Percentiles rank a stretch among this genome's conserved stretches.
Evolutionary conservation across 2,329 filamentous ascomycete genomes (phyloP).

Genomic region (Penicillium decumbens): DNA sequence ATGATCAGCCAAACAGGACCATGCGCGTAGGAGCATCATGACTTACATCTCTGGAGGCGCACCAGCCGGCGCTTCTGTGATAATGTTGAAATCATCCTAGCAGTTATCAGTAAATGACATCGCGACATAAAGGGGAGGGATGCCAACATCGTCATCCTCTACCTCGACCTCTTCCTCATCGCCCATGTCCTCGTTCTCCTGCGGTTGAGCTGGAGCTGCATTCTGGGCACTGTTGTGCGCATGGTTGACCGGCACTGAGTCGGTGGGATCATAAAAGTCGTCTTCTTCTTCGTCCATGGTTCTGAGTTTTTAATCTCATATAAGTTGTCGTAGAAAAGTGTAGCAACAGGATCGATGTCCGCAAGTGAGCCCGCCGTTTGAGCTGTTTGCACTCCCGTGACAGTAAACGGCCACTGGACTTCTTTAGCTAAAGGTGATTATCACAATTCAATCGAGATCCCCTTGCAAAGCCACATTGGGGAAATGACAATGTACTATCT

Average conservation of each 20-base stretch:
- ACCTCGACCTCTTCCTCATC: conserved; percentile 42
- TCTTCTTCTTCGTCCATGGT: conserved; percentile 47
- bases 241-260: conserved; percentile 32
- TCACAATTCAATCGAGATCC: neutral
- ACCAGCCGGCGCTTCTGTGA: conserved; percentile 46
- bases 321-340: conserved; percentile 5
- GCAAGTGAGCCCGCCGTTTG: conserved; percentile 19
- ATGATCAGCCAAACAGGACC: conserved; percentile 17
- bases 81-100: conserved; percentile 49
- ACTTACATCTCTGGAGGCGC: conserved; percentile 39
- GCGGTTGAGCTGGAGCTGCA: conserved; percentile 24
- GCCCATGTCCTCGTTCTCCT: conserved; percentile 35
- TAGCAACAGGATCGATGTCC: conserved; percentile 12
- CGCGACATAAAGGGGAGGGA: neutral
- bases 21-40: conserved; percentile 2
- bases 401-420: neutral
- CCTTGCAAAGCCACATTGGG: neutral
- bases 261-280: conserved; percentile 44
- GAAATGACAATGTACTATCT: neutral
- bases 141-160: conserved; percentile 34
- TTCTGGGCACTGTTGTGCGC: conserved; percentile 28
- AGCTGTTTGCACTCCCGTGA: conserved; percentile 20
- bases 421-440: neutral
- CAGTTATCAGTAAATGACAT: conserved; percentile 7
- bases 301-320: conserved; percentile 9